Evolutionary conservation across 140 eudicot species (phyloP), one percentile per base, ranked within the genome.

Genomic region (Erigeron philadelphicus): DNA sequence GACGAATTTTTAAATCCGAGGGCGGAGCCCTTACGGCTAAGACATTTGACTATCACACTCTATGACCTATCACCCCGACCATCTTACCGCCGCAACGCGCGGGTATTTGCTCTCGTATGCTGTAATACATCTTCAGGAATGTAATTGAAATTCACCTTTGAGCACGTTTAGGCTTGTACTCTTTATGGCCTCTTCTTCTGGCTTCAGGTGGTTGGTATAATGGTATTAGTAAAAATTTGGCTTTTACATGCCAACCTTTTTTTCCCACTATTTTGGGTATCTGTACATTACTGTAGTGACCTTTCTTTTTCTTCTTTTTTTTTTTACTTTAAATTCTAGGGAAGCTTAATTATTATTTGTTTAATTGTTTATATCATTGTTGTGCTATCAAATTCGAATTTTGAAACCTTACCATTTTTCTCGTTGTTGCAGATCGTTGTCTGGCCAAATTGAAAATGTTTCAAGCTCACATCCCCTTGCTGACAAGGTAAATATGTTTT

Each of bases 401-500:
- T 35, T 60, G 48, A 13, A 59, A 13, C 68, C 18, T 58, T 43
- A 18, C 68, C 65, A 10, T 16, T 48, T 76, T 68, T 52, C 54
- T 55, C 16, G 40, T 80, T 52, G 67, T 17, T 61, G 48, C 78
- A 93, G 98, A 85, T 67, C 80, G 62, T 46, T 77, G 64, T 71
- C 76, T 60, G 83, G 85, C 77, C 97, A 85, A 75, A 73, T 85
- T 71, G 89, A 80, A 78, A 81, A 77, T 73, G 79, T 73, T 61
- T 41, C 62, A 21, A 79, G 82, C 53, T 67, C 78, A 73, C 77
- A 71, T 58, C 71, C 81, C 49, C 80, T 76, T 73, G 81, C 85
- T 71, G 99, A 94, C 71, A 90, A 89, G 99, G 99, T 94, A 84
- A 75, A 11, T 16, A 58, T 44, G 38, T 63, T 72, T 44, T 38